phyloP scores from a whole-genome alignment of 2,329 filamentous ascomycete genomes.

The Daldinia eschscholtzii region DNA sequence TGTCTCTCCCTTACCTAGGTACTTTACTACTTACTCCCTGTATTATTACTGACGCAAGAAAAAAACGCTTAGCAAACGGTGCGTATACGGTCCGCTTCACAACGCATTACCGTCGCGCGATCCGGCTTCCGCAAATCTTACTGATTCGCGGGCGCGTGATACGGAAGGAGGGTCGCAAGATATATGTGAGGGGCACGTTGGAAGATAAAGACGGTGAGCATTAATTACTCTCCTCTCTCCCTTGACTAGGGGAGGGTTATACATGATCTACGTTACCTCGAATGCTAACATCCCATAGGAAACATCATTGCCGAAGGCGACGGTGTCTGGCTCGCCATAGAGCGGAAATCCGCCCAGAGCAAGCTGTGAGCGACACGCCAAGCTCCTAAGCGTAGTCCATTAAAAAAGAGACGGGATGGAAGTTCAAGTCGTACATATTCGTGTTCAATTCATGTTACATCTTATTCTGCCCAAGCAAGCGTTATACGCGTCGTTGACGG shows the following conservation, averaged over 20 bases:
- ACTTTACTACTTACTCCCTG: neutral
- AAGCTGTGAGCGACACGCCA: conserved; percentile 27
- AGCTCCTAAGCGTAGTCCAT: too few species aligned
- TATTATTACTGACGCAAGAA: neutral
- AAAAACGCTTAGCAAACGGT: conserved; percentile 39
- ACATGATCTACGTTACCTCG: neutral
- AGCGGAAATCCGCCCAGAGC: conserved; percentile 38
- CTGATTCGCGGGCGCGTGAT: conserved; percentile 46
- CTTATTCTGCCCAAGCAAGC: neutral
- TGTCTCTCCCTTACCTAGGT: neutral
- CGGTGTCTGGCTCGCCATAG: conserved; percentile 42
- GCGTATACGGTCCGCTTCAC: conserved; percentile 49
- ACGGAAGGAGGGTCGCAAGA: conserved; percentile 48
- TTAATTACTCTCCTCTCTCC: neutral
- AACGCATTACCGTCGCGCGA: conserved; percentile 46
- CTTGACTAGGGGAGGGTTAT: neutral
- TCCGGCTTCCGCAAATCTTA: conserved; percentile 46
- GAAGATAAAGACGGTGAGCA: conserved; percentile 49
- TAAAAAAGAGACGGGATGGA: neutral
- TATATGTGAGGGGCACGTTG: conserved; percentile 45
- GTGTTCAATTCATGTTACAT: neutral
- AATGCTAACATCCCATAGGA: conserved; percentile 32
- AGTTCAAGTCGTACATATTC: neutral
- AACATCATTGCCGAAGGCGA: conserved; percentile 44
- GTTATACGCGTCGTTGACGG: conserved; percentile 7